These are phyloP conservation scores for Debaryomycetaceae sp. DNA, from an alignment of 1,139 yeast genomes.

Conservation along the genomic window DNA sequence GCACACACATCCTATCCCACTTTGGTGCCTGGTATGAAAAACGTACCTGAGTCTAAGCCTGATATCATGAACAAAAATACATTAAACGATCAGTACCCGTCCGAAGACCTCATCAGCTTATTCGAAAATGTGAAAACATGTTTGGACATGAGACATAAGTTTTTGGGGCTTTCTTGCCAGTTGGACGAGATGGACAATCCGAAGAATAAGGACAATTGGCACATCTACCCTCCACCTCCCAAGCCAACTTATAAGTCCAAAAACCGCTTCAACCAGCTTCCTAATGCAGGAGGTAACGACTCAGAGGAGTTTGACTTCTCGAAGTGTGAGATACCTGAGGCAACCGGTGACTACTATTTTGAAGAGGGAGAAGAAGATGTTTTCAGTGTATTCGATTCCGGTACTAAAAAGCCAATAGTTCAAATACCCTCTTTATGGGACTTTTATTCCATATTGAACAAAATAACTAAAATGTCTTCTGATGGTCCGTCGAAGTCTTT, in stretches of 20 bases:
- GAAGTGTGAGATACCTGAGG: conserved; percentile 64
- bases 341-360: conserved; percentile 47
- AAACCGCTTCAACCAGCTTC: conserved; percentile 53
- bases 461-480: conserved; percentile 66
- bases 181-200: conserved; percentile 70
- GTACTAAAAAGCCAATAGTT: conserved; percentile 38
- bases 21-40: conserved; percentile 10
- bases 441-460: conserved; percentile 78
- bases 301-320: conserved; percentile 57
- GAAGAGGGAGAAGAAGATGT: conserved; percentile 61
- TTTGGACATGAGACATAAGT: conserved; percentile 72
- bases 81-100: conserved; percentile 64
- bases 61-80: conserved; percentile 33
- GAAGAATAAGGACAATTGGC: conserved; percentile 70
- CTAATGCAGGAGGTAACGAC: conserved; percentile 23
- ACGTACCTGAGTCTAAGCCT: not conserved
- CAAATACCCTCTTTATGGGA: conserved; percentile 77
- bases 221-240: conserved; percentile 90
- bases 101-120: conserved; percentile 66
- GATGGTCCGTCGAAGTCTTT: conserved; percentile 98
- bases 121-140: conserved; percentile 71
- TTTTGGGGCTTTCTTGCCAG: conserved; percentile 70
- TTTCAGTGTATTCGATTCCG: conserved; percentile 54
- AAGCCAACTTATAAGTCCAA: conserved; percentile 83
- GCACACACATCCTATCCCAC: not conserved